A percentile compares a stretch with the other conserved stretches of the same genome.
Evolutionary conservation across 2,329 filamentous ascomycete genomes (phyloP).

Genomic region (Curvularia sp.): DNA sequence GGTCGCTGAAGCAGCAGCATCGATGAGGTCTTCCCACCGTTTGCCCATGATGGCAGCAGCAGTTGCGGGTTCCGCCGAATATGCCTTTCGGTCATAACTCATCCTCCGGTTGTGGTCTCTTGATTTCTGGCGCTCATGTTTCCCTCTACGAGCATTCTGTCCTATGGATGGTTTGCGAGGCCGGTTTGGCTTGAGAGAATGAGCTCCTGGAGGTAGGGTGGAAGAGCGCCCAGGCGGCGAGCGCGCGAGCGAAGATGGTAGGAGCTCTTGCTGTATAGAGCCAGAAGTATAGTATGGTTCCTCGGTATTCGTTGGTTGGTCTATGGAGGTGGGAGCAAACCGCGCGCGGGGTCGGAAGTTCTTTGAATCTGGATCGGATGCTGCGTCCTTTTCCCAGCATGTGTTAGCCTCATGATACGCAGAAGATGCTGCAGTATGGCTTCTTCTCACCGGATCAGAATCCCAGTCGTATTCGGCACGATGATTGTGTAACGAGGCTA

Average conservation of each 20-base stretch:
- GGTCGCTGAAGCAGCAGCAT: slow-evolving; percentile 90
- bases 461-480: slow-evolving; percentile 69
- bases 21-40: slow-evolving; percentile 95
- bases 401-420: slow-evolving; percentile 28
- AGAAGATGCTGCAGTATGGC: slow-evolving; percentile 21
- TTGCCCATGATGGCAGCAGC: slow-evolving; percentile 78
- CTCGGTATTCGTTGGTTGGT: slow-evolving; percentile 71
- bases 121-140: slow-evolving; percentile 83
- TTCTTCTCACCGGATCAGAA: slow-evolving; percentile 45
- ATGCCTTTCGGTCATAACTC: slow-evolving; percentile 78
- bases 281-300: slow-evolving; percentile 56
- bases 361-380: slow-evolving; percentile 51
- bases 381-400: slow-evolving; percentile 42
- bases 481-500: slow-evolving; percentile 84
- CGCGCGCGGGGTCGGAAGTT: slow-evolving; percentile 49
- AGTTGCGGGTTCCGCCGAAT: slow-evolving; percentile 82
- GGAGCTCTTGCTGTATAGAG: slow-evolving; percentile 73
- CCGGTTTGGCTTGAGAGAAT: slow-evolving; percentile 72
- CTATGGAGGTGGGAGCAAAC: slow-evolving; percentile 58
- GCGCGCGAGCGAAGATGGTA: slow-evolving; percentile 81
- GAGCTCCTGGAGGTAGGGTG: slow-evolving; percentile 83
- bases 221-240: slow-evolving; percentile 88
- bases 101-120: slow-evolving; percentile 76
- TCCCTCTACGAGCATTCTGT: slow-evolving; percentile 75
- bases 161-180: slow-evolving; percentile 87